Evolutionary conservation across 768 basidiomycete species (phyloP).

Genomic region (Chalciporus piperatus): DNA sequence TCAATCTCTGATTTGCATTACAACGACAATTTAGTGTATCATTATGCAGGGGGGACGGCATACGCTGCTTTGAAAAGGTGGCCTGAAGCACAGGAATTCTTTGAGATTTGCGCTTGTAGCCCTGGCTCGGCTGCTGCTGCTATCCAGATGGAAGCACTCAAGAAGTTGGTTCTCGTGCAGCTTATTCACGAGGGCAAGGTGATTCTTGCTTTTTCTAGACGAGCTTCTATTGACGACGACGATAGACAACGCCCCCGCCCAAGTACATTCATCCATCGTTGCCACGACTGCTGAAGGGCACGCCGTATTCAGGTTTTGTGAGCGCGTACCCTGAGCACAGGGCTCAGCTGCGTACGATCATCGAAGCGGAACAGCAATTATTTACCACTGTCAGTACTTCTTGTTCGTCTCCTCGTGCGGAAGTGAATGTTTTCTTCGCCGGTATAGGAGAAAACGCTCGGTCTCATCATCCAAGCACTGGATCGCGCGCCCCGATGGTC

Average conservation of each 20-base stretch:
- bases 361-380: constrained; percentile 51
- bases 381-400: constrained; percentile 50
- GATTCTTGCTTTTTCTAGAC: neutral
- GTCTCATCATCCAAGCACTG: constrained; percentile 65
- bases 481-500: constrained; percentile 73
- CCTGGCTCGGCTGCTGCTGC: constrained; percentile 58
- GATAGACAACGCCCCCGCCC: constrained; percentile 47
- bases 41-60: constrained; percentile 77
- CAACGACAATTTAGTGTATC: constrained; percentile 80
- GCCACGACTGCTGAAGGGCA: constrained; percentile 58
- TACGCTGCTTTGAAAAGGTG: constrained; percentile 62
- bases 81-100: constrained; percentile 68
- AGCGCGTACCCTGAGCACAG: constrained; percentile 62
- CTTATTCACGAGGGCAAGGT: constrained; percentile 77
- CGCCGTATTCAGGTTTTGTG: constrained; percentile 62
- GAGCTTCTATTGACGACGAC: neutral
- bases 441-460: constrained; percentile 66
- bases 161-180: constrained; percentile 79
- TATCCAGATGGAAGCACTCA: constrained; percentile 82
- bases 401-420: neutral
- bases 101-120: constrained; percentile 74
- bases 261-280: constrained; percentile 70
- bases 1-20: constrained; percentile 64
- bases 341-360: constrained; percentile 41
- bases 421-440: constrained; percentile 5